phyloP scores from a whole-genome alignment of 345 rosid genomes.

The Chamaenerion angustifolium region DNA sequence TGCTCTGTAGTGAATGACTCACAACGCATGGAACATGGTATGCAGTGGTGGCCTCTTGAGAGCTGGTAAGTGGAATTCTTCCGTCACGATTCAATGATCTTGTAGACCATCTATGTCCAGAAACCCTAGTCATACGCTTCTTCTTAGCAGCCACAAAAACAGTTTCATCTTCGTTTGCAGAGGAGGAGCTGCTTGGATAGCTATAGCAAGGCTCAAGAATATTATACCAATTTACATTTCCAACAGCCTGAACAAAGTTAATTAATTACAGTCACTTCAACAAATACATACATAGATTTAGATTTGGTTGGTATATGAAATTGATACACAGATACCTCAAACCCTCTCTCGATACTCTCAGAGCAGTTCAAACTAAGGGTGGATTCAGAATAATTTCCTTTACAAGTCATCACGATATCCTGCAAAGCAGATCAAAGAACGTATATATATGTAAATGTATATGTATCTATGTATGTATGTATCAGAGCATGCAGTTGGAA shows the following conservation, averaged over 20 bases:
- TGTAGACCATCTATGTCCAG: not conserved
- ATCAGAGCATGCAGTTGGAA: too few species aligned
- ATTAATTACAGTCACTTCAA: too few species aligned
- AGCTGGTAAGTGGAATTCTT: constrained; percentile 4
- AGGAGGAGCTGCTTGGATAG: constrained; percentile 5
- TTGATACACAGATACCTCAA: not conserved
- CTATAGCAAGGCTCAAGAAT: constrained; percentile 39
- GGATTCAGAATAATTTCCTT: constrained; percentile 11
- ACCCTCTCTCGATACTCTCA: not conserved
- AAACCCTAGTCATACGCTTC: not conserved
- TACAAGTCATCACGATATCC: constrained; percentile 20
- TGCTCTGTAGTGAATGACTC: too few species aligned
- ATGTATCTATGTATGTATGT: too few species aligned
- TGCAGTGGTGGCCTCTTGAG: not conserved
- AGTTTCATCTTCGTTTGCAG: not conserved
- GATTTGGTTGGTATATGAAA: too few species aligned
- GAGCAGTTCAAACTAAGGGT: not conserved
- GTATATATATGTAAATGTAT: too few species aligned
- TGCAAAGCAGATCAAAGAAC: constrained; percentile 4
- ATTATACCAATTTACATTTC: constrained; percentile 20
- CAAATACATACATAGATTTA: too few species aligned
- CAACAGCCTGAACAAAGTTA: not conserved
- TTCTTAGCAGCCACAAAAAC: not conserved
- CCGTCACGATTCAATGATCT: not conserved
- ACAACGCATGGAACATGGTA: constrained; percentile 1